A percentile compares a stretch with the other conserved stretches of the same genome.
phyloP scores from a whole-genome alignment of 305 asterid species.

The Solanum hybrid region DNA sequence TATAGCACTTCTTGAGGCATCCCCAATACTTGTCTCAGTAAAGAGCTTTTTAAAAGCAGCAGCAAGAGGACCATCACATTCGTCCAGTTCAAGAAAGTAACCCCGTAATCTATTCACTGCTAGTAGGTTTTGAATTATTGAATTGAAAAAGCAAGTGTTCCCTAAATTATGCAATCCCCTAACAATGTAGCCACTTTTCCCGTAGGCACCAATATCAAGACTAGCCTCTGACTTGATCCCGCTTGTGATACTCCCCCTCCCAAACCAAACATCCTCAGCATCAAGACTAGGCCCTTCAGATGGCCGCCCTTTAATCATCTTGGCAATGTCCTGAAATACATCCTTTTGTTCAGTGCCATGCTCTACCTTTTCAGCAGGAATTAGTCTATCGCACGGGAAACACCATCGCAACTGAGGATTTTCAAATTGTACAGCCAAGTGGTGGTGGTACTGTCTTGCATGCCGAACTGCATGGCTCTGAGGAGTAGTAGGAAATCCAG shows the following conservation, averaged over 20 bases:
- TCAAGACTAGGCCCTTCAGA: slow-evolving; percentile 35
- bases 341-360: slow-evolving; percentile 35
- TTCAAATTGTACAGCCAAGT: slow-evolving; percentile 51
- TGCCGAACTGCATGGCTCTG: slow-evolving; percentile 78
- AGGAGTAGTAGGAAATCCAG: slow-evolving; percentile 68
- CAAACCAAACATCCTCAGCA: slow-evolving; percentile 77
- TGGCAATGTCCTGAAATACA: slow-evolving; percentile 43
- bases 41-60: slow-evolving; percentile 60
- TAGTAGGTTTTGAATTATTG: slow-evolving; percentile 68
- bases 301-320: slow-evolving; percentile 44
- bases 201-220: slow-evolving; percentile 17
- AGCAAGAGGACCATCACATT: slow-evolving; percentile 56
- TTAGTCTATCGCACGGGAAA: slow-evolving; percentile 47
- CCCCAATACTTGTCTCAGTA: slow-evolving; percentile 37
- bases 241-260: slow-evolving; percentile 42
- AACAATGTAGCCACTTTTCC: slow-evolving; percentile 25
- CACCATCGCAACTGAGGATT: slow-evolving; percentile 74
- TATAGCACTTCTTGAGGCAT: slow-evolving; percentile 37
- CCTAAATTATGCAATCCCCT: slow-evolving; percentile 90
- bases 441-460: slow-evolving; percentile 57
- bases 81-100: slow-evolving; percentile 44
- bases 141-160: slow-evolving; percentile 92
- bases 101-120: slow-evolving; percentile 54
- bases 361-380: slow-evolving; percentile 38
- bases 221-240: slow-evolving; percentile 34